These are phyloP conservation scores for Thermothelomyces thermophilus DNA, from an alignment of 2,329 filamentous ascomycete species.

Conservation along the genomic window DNA sequence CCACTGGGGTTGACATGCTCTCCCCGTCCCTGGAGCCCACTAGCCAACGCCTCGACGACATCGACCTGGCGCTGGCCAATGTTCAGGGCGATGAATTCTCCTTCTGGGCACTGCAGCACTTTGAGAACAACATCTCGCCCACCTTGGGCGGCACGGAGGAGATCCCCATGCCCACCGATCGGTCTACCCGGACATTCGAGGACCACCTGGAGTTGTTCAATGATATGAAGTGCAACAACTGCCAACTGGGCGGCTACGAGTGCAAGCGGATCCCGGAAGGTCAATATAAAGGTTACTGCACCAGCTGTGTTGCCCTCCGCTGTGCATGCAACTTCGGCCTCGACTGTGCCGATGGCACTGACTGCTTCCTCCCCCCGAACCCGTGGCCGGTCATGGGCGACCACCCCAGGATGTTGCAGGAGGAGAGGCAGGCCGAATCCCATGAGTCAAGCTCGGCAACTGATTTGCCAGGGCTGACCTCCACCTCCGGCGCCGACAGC, in stretches of 20 bases:
- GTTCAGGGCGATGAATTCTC: constrained; percentile 54
- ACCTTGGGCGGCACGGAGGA: constrained; percentile 15
- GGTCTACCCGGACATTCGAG: constrained; percentile 29
- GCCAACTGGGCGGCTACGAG: constrained; percentile 45
- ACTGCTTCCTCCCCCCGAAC: constrained; percentile 35
- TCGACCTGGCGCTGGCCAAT: constrained; percentile 50
- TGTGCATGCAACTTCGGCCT: constrained; percentile 52
- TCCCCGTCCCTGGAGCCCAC: constrained; percentile 6
- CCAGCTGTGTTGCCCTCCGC: constrained; percentile 54
- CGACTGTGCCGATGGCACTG: constrained; percentile 22
- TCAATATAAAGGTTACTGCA: constrained; percentile 54
- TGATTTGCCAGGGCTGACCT: constrained; percentile 26
- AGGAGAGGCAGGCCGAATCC: constrained; percentile 28
- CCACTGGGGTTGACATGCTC: constrained; percentile 26
- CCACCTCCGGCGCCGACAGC: constrained; percentile 16
- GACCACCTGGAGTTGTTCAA: constrained; percentile 38
- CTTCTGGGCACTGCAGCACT: constrained; percentile 54
- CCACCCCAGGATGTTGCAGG: constrained; percentile 36
- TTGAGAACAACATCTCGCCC: constrained; percentile 37
- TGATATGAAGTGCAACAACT: constrained; percentile 46
- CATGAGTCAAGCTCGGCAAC: constrained; percentile 19
- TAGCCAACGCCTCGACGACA: constrained; percentile 31
- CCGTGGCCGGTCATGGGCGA: constrained; percentile 41
- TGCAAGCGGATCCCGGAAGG: constrained; percentile 57
- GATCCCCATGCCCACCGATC: constrained; percentile 21